Conservation (phyloP, 331 rosid genomes). For the Telfairia occidentalis region DNA sequence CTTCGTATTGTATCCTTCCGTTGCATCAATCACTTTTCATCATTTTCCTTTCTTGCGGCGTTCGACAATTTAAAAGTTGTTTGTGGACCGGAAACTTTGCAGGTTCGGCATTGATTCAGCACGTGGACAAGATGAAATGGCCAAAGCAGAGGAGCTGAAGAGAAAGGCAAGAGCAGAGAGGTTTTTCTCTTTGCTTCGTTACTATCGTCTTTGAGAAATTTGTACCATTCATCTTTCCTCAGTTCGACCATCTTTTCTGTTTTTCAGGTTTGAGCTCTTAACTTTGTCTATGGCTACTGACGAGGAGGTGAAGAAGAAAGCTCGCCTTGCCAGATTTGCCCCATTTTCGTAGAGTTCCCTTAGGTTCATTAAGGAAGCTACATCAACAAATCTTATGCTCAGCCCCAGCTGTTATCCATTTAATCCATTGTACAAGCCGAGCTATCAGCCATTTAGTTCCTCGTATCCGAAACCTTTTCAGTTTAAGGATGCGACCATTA, state of each 20-base stretch:
- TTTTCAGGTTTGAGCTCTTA: constrained; percentile 60
- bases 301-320: constrained; percentile 74
- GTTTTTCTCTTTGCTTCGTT: constrained; percentile 21
- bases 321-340: constrained; percentile 65
- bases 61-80: background rate
- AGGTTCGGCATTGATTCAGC: constrained; percentile 59
- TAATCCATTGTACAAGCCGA: background rate
- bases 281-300: constrained; percentile 38
- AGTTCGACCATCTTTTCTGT: constrained; percentile 3
- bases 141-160: constrained; percentile 51
- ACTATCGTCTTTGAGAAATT: background rate
- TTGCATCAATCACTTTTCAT: background rate
- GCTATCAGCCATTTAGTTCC: background rate
- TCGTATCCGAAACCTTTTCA: background rate
- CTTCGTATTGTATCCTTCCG: background rate
- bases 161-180: constrained; percentile 90
- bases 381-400: background rate
- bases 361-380: constrained; percentile 56
- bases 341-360: constrained; percentile 32
- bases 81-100: background rate
- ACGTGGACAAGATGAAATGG: constrained; percentile 32
- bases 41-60: background rate
- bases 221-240: background rate
- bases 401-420: constrained; percentile 3
- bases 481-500: background rate